Base-by-base conservation (phyloP, 345 rosid species). In the Aquilaria sinensis region DNA sequence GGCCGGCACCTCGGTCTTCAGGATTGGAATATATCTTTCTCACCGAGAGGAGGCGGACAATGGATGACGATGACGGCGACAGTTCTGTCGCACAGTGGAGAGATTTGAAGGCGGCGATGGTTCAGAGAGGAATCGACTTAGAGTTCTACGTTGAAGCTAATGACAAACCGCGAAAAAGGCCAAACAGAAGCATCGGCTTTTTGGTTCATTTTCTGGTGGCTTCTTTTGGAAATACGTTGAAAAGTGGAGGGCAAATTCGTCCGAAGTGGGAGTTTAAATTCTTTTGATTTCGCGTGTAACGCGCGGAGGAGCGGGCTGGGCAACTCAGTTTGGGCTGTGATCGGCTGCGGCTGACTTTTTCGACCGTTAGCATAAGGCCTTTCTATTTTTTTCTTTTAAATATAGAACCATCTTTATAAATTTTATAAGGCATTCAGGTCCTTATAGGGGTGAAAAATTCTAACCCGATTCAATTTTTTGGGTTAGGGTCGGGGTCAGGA, bases 221-320 rank as follows among this genome's bases (percentile, higher is more conserved):
- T 37, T 37, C 5, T 37, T 37, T 9, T 37, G 77, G 62, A 61
- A 66, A 68, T 61, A 51, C 2, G 46, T 15, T 41, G 12, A 47
- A 43, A 51, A 2, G 2, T 1, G 4, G 47, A 70, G 89, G 85
- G 87, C 31, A 71, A 1, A 64, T 67, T 29, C 16, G 73, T 74
- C 75, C 43, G 43, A 2, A 0, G 5, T 37, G 3, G 43, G 43
- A 9, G 5, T 37, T 37, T 1, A 37, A 37, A 37, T 37, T 37
- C 5, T 37, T 37, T 37, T 37, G 43, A 37, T 5, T 11, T 3
- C 11, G 62, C 80, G 85, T 83, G 77, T 66, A 67, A 58, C 62
- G 49, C 48, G 75, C 76, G 75, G 76, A 52, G 14, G 53, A 45
- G 45, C 43, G 70, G 31, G 72, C 47, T 65, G 72, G 23, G 67